Evolutionary conservation across 169 alveolate genomes (phyloP).

Genomic region (Eimeria praecox): DNA sequence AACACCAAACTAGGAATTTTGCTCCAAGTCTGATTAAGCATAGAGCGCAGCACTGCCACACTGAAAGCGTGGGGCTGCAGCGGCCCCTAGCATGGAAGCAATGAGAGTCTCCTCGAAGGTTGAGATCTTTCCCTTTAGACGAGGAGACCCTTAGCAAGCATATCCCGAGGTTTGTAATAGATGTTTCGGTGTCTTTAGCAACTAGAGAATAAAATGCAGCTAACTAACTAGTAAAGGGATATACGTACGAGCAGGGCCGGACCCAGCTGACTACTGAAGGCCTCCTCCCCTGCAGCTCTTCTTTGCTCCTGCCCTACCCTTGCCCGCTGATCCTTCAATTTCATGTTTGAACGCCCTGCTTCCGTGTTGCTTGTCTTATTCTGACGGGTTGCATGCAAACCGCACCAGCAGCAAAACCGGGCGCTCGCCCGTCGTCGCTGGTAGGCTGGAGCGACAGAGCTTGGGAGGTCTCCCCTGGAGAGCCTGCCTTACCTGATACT

Average conservation of each 20-base stretch:
- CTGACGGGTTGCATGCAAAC: background rate
- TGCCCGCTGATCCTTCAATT: background rate
- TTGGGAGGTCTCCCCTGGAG: background rate
- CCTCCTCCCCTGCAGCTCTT: background rate
- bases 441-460: background rate
- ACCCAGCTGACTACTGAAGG: slow-evolving; percentile 13
- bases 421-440: background rate
- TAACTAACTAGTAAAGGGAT: background rate
- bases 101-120: no score
- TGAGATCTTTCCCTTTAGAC: no score
- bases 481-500: background rate
- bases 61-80: no score
- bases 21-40: no score
- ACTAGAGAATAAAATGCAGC: no score
- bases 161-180: no score
- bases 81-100: no score
- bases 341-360: background rate
- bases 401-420: background rate
- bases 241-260: slow-evolving; percentile 7
- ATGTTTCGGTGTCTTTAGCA: no score
- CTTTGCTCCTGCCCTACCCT: background rate
- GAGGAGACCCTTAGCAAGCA: no score
- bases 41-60: no score
- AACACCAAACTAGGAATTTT: no score
- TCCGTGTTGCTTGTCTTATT: background rate